phyloP scores from a whole-genome alignment of 73 alveolate genomes.

The Paramecium sexaurelia region DNA sequence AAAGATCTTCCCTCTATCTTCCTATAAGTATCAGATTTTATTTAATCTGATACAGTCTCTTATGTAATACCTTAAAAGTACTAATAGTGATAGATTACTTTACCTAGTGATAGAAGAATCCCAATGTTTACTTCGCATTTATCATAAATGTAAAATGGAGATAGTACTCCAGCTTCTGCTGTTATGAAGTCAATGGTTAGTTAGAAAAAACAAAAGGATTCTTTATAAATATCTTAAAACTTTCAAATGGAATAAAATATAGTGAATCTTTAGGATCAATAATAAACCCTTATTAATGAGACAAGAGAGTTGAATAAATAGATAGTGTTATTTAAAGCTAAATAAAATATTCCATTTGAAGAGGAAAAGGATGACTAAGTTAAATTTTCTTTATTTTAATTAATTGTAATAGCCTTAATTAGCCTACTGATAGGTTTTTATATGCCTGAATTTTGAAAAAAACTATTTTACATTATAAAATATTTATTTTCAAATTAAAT shows the following conservation, averaged over 20 bases:
- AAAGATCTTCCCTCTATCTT: not conserved
- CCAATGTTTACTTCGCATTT: not conserved
- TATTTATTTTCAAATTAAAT: not conserved
- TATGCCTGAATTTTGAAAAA: not conserved
- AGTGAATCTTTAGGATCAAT: not conserved
- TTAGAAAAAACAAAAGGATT: not conserved
- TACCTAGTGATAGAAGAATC: slow-evolving; percentile 19
- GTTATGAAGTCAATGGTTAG: not conserved
- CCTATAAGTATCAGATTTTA: not conserved
- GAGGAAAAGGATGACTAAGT: not conserved
- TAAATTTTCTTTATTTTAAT: not conserved
- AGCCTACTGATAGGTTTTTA: not conserved
- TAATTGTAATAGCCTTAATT: not conserved
- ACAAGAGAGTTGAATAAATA: not conserved
- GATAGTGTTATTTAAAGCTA: not conserved
- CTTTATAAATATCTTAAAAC: not conserved
- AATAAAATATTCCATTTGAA: slow-evolving; percentile 17
- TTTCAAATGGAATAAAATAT: not conserved
- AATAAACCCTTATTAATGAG: not conserved
- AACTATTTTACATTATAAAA: not conserved
- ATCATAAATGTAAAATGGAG: not conserved
- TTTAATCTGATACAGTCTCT: slow-evolving; percentile 9
- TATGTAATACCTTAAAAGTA: not conserved
- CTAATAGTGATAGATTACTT: not conserved
- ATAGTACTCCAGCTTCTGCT: not conserved